These are phyloP conservation scores for Solanum bulbocastanum DNA, from an alignment of 257 asterid species.

Conservation along the genomic window DNA sequence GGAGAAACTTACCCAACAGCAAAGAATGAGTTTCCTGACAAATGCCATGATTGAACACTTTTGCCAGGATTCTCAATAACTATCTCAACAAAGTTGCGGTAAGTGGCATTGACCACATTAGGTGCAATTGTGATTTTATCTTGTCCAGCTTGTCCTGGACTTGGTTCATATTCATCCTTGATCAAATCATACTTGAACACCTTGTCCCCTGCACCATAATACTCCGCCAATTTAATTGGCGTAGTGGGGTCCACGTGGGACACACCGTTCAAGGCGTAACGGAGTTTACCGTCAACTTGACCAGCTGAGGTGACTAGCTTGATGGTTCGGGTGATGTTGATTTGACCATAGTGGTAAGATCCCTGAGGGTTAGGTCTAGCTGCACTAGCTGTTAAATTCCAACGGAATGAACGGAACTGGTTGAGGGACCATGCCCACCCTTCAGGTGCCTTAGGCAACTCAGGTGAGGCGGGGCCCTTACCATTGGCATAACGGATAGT, in stretches of 20 bases:
- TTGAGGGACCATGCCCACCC: constrained; percentile 63
- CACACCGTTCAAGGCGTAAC: constrained; percentile 50
- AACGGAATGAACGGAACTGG: constrained; percentile 34
- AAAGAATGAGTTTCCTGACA: constrained; percentile 58
- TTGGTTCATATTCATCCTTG: constrained; percentile 24
- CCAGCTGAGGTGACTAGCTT: constrained; percentile 30
- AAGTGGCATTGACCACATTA: constrained; percentile 24
- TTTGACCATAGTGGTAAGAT: constrained; percentile 64
- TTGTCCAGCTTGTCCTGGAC: not conserved
- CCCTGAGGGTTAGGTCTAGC: constrained; percentile 87
- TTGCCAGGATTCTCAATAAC: constrained; percentile 7
- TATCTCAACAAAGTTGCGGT: constrained; percentile 41
- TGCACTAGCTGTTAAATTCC: constrained; percentile 72
- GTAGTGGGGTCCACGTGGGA: constrained; percentile 40
- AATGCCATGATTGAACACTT: constrained; percentile 49
- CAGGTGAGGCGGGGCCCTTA: constrained; percentile 13
- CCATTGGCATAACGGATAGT: constrained; percentile 30
- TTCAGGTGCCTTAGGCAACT: constrained; percentile 28
- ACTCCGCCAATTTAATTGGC: constrained; percentile 58
- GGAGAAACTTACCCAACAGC: constrained; percentile 39
- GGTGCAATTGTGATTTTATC: constrained; percentile 15
- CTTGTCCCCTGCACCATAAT: constrained; percentile 22
- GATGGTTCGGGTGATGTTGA: constrained; percentile 60
- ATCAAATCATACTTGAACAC: constrained; percentile 40
- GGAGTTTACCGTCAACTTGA: constrained; percentile 34